Conservation (phyloP, 768 basidiomycete species). For the Lactarius hatsudake region DNA sequence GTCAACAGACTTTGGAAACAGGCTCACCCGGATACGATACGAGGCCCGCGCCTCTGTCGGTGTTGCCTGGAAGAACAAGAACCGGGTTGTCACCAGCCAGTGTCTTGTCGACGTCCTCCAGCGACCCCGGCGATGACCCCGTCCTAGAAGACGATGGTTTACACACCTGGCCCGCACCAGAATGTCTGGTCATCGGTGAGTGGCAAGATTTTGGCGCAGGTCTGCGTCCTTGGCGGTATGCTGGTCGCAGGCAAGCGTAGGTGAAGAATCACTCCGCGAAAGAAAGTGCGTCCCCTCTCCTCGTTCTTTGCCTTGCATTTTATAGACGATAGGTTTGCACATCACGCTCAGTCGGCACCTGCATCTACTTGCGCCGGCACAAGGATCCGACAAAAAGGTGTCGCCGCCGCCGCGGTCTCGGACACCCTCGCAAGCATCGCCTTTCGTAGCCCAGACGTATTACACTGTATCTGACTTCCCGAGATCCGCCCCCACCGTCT, state of each 20-base stretch:
- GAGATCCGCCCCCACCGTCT: conserved; percentile 56
- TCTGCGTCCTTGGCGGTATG: conserved; percentile 57
- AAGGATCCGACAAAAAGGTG: conserved; percentile 35
- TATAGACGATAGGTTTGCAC: conserved; percentile 68
- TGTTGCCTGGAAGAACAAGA: conserved; percentile 74
- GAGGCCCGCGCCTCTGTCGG: conserved; percentile 70
- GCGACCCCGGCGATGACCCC: conserved; percentile 13
- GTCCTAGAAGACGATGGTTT: conserved; percentile 34
- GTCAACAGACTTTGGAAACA: conserved; percentile 66
- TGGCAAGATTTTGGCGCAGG: conserved; percentile 78
- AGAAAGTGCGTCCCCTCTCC: conserved; percentile 50
- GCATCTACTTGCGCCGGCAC: conserved; percentile 43
- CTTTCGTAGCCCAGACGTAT: conserved; percentile 69
- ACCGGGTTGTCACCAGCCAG: conserved; percentile 61
- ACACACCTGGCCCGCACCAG: conserved; percentile 41
- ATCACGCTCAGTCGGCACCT: conserved; percentile 60
- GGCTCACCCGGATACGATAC: conserved; percentile 66
- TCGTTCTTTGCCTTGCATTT: not conserved
- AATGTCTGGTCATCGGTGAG: conserved; percentile 67
- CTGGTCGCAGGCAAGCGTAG: conserved; percentile 69
- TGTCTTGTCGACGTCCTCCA: conserved; percentile 65
- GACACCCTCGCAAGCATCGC: conserved; percentile 67
- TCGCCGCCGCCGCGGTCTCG: conserved; percentile 54
- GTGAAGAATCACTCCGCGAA: conserved; percentile 78
- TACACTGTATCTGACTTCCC: conserved; percentile 74